These are phyloP conservation scores for Mycotypha africana DNA, from an alignment of 371 early-diverging fungal genomes.

Conservation along the genomic window DNA sequence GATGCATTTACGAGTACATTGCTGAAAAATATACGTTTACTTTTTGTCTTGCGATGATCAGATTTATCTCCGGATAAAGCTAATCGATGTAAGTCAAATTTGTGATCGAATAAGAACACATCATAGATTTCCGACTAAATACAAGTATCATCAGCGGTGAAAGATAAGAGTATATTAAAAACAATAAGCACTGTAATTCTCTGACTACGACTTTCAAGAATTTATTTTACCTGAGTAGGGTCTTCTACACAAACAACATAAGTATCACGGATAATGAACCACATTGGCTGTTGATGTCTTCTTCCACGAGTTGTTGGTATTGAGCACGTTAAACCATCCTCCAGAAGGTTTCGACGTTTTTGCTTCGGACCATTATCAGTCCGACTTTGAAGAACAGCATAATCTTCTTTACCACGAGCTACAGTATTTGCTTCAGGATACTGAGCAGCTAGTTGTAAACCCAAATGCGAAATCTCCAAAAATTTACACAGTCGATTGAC, in stretches of 20 bases:
- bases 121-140: constrained; percentile 44
- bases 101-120: constrained; percentile 47
- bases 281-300: constrained; percentile 28
- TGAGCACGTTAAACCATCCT: constrained; percentile 10
- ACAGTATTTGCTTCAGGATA: constrained; percentile 32
- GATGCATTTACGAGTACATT: constrained; percentile 29
- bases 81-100: constrained; percentile 30
- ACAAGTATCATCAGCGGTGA: too few relatives aligned
- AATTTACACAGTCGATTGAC: constrained; percentile 50
- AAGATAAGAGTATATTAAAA: too few relatives aligned
- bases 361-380: constrained; percentile 20
- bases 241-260: constrained; percentile 42
- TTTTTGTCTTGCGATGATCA: constrained; percentile 8
- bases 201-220: too few relatives aligned
- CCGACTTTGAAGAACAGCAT: constrained; percentile 26
- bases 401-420: constrained; percentile 59
- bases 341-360: neutral
- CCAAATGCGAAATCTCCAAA: constrained; percentile 52
- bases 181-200: neutral
- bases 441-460: constrained; percentile 26
- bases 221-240: constrained; percentile 18
- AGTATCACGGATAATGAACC: constrained; percentile 59
- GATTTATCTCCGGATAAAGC: constrained; percentile 11
- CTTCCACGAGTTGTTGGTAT: constrained; percentile 8
- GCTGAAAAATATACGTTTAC: too few relatives aligned